phyloP scores from a whole-genome alignment of 164 flowering plant genomes.

The Magnolia sinica region DNA sequence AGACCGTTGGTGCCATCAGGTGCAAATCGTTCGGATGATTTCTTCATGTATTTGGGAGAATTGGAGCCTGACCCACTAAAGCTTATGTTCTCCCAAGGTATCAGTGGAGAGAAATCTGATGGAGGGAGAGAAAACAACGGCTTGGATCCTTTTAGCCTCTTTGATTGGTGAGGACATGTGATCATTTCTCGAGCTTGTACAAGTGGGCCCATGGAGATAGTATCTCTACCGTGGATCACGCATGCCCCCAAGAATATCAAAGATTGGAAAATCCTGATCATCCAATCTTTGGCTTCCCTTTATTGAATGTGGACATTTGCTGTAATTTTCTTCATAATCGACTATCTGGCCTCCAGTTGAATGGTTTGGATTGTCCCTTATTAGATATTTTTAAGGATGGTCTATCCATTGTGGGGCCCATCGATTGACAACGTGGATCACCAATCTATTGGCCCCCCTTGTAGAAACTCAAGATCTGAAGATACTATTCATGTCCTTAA shows the following conservation, averaged over 20 bases:
- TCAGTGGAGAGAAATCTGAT: constrained; percentile 25
- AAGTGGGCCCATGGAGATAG: constrained; percentile 10
- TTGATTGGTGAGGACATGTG: constrained; percentile 51
- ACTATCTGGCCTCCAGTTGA: too few species aligned
- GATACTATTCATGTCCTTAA: too few species aligned
- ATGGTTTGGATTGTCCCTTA: too few species aligned
- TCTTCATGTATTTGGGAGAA: constrained; percentile 66
- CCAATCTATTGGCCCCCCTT: too few species aligned
- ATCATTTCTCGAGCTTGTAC: neutral
- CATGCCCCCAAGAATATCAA: neutral
- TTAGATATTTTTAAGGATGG: too few species aligned
- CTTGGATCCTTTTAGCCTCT: constrained; percentile 54
- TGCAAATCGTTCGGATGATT: constrained; percentile 37
- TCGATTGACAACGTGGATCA: too few species aligned
- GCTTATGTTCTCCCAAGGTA: constrained; percentile 45
- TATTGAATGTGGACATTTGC: neutral
- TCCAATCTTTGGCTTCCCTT: too few species aligned
- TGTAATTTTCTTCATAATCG: too few species aligned
- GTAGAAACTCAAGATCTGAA: too few species aligned
- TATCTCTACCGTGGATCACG: constrained; percentile 1
- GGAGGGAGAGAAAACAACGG: constrained; percentile 27
- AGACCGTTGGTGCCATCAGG: constrained; percentile 30
- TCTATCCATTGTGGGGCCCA: too few species aligned
- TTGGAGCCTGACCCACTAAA: constrained; percentile 56
- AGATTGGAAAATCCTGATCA: too few species aligned